These are phyloP conservation scores for Boeremia exigua DNA, from an alignment of 2,329 filamentous ascomycete genomes.

Conservation along the genomic window DNA sequence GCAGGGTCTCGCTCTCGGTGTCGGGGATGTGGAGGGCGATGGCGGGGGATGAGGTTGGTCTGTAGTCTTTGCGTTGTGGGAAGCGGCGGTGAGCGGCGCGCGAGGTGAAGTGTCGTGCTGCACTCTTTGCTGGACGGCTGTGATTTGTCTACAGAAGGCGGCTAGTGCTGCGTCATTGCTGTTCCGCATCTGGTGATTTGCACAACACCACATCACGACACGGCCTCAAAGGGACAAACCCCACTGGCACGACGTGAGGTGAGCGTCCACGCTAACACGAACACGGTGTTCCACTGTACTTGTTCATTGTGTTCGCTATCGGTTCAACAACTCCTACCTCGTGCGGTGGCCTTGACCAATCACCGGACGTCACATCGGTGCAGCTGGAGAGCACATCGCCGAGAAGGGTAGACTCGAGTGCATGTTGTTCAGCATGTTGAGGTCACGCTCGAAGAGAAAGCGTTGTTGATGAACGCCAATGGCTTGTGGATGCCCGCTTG, in stretches of 20 bases:
- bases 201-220: slow-evolving; percentile 14
- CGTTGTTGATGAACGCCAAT: too few relatives aligned
- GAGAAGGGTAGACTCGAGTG: too few relatives aligned
- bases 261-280: not conserved
- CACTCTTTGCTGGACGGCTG: slow-evolving; percentile 44
- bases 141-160: slow-evolving; percentile 36
- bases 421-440: too few relatives aligned
- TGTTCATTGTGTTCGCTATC: not conserved
- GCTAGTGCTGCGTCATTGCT: slow-evolving; percentile 15
- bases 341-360: too few relatives aligned
- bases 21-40: not conserved
- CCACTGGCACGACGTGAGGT: not conserved
- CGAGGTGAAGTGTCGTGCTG: slow-evolving; percentile 18
- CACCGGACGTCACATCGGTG: not conserved
- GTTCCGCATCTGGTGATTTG: slow-evolving; percentile 9
- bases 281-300: not conserved
- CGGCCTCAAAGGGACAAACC: not conserved
- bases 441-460: too few relatives aligned
- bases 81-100: not conserved
- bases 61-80: not conserved
- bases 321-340: not conserved
- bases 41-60: not conserved
- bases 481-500: too few relatives aligned
- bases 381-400: too few relatives aligned
- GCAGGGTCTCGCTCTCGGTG: not conserved